Conservation (phyloP, 23 red algal species). For the Agarophyton chilense region DNA sequence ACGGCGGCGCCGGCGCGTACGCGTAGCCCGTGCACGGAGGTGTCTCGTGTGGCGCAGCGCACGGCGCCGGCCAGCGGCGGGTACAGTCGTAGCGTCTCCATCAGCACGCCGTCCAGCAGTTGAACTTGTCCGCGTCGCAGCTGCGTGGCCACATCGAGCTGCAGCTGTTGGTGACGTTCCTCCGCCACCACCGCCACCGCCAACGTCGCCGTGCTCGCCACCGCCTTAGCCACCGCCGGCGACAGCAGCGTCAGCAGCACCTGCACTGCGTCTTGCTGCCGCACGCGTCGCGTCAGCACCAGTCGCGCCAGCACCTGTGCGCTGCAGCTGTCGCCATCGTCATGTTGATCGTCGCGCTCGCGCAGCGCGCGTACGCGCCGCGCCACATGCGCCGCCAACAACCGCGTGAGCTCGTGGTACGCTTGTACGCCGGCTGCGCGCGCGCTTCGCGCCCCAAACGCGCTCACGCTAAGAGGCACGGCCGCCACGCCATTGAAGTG, state of each 20-base stretch:
- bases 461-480: constrained; percentile 22
- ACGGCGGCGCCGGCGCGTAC: neutral
- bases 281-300: no score
- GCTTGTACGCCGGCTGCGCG: constrained; percentile 23
- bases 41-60: neutral
- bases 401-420: neutral
- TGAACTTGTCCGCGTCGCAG: neutral
- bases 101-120: neutral
- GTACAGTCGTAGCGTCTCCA: constrained; percentile 33
- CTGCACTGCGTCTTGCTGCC: neutral
- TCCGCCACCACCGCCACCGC: constrained; percentile 19
- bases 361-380: neutral
- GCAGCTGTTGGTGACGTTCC: neutral
- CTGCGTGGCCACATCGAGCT: neutral
- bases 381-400: neutral
- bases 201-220: constrained; percentile 17
- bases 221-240: constrained; percentile 38
- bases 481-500: constrained; percentile 57
- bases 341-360: neutral
- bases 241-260: constrained; percentile 44
- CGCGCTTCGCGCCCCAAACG: constrained; percentile 11
- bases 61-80: constrained; percentile 27
- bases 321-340: neutral
- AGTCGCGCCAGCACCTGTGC: neutral
- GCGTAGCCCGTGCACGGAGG: neutral